A percentile compares a stretch with the other conserved stretches of the same genome.
These are phyloP conservation scores for Geotrichum phurueaensis DNA, from an alignment of 1,139 yeast genomes.

Conservation along the genomic window DNA sequence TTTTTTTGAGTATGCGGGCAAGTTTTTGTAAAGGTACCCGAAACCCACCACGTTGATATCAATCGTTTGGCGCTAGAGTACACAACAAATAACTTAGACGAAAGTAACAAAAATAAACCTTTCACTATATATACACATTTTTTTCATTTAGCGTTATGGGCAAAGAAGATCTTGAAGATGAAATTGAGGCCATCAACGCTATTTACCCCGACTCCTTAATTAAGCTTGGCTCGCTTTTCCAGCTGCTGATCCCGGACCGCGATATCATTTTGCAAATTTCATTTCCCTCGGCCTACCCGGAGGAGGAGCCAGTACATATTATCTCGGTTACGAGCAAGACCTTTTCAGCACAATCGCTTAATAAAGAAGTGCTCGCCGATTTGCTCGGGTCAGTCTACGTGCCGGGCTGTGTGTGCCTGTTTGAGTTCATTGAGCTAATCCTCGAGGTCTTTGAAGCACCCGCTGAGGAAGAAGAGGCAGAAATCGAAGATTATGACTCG, in stretches of 20 bases:
- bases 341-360: constrained; percentile 41
- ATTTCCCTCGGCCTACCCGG: constrained; percentile 70
- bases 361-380: constrained; percentile 39
- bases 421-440: constrained; percentile 66
- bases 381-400: constrained; percentile 47
- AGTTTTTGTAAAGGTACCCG: neutral
- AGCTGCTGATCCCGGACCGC: constrained; percentile 59
- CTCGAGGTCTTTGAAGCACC: constrained; percentile 36
- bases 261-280: constrained; percentile 54
- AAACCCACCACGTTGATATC: neutral
- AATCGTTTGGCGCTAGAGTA: neutral
- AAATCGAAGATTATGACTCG: constrained; percentile 10
- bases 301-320: constrained; percentile 42
- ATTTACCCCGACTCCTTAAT: constrained; percentile 66
- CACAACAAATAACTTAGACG: neutral
- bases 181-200: constrained; percentile 76
- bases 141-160: constrained; percentile 5
- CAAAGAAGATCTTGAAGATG: constrained; percentile 55
- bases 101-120: neutral
- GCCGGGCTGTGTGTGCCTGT: constrained; percentile 67
- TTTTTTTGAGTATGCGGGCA: neutral
- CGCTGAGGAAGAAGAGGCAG: constrained; percentile 25
- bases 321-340: constrained; percentile 37
- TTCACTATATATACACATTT: neutral
- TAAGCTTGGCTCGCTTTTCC: constrained; percentile 42